Percentiles rank a stretch among this genome's conserved stretches.
Conservation (phyloP, 768 basidiomycete species). For the Cytidiella melzeri region DNA sequence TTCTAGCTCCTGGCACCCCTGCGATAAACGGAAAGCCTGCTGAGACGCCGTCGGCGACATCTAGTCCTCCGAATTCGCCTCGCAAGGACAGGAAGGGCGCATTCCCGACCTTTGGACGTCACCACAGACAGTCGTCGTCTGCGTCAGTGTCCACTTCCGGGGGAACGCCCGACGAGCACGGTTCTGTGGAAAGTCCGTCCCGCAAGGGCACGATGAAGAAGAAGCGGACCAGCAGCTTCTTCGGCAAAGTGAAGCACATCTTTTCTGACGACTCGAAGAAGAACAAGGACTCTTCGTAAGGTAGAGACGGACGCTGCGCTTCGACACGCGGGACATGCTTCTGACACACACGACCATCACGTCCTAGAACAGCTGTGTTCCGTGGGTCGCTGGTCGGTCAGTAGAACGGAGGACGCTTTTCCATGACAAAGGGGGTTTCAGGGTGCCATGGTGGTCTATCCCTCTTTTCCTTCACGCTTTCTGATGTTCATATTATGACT, state of each 20-base stretch:
- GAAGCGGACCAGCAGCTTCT: slow-evolving; percentile 25
- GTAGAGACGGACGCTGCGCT: background rate
- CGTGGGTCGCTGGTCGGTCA: background rate
- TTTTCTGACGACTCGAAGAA: slow-evolving; percentile 15
- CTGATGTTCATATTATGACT: slow-evolving; percentile 5
- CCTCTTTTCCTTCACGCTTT: slow-evolving; percentile 3
- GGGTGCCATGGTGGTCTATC: background rate
- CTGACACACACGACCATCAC: background rate
- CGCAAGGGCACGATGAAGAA: slow-evolving; percentile 16
- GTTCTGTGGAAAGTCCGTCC: slow-evolving; percentile 2
- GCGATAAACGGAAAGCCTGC: slow-evolving; percentile 12
- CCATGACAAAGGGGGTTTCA: background rate
- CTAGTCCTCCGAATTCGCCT: slow-evolving; percentile 9
- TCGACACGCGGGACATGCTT: background rate
- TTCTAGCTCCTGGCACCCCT: slow-evolving; percentile 6
- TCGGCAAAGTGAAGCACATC: slow-evolving; percentile 27
- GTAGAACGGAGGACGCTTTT: background rate
- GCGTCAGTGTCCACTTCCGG: slow-evolving; percentile 12
- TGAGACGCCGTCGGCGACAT: slow-evolving; percentile 6
- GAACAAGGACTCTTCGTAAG: background rate
- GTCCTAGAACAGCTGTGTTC: background rate
- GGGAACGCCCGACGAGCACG: slow-evolving; percentile 11
- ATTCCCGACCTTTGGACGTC: slow-evolving; percentile 24
- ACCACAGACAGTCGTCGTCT: slow-evolving; percentile 16
- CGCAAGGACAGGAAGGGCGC: slow-evolving; percentile 20